A percentile compares a stretch with the other conserved stretches of the same genome.
Evolutionary conservation across 1,284 basidiomycete genomes (phyloP).

Genomic region (Pseudozyma thailandica): DNA sequence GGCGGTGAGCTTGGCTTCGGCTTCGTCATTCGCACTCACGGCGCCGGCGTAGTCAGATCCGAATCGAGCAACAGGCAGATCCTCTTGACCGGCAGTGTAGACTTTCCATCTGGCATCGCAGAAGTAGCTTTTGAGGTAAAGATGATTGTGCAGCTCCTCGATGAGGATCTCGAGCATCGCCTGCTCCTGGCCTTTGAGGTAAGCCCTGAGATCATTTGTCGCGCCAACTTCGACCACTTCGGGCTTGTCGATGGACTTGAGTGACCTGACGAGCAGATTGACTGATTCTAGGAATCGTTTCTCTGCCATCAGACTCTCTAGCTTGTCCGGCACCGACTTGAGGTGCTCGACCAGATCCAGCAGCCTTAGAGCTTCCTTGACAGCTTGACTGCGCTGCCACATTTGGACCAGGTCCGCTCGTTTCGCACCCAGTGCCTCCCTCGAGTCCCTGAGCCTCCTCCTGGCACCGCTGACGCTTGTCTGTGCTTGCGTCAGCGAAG

Average conservation of each 20-base stretch:
- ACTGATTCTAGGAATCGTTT: conserved; percentile 92
- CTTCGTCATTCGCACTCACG: background rate
- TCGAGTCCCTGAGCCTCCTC: conserved; percentile 55
- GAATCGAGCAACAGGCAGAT: conserved; percentile 56
- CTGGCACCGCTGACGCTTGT: conserved; percentile 55
- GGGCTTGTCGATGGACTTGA: conserved; percentile 89
- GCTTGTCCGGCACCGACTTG: conserved; percentile 87
- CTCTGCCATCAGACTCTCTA: conserved; percentile 94
- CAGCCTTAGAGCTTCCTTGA: conserved; percentile 64
- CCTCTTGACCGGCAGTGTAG: conserved; percentile 82
- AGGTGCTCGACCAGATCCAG: conserved; percentile 72
- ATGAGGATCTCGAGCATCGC: conserved; percentile 78
- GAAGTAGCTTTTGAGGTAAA: conserved; percentile 98
- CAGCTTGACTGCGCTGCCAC: conserved; percentile 64
- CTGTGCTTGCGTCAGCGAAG: conserved; percentile 54
- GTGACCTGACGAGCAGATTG: conserved; percentile 83
- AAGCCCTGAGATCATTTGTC: conserved; percentile 85
- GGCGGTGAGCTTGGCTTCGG: background rate
- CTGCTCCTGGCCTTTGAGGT: conserved; percentile 84
- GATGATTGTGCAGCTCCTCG: conserved; percentile 94
- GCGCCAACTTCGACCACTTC: conserved; percentile 96
- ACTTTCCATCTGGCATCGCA: conserved; percentile 90
- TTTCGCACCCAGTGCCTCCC: conserved; percentile 64
- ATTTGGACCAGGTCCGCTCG: conserved; percentile 67
- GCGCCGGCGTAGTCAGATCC: conserved; percentile 42